Evolutionary conservation across 805 yeast species (phyloP).

Genomic region (Candida pini): DNA sequence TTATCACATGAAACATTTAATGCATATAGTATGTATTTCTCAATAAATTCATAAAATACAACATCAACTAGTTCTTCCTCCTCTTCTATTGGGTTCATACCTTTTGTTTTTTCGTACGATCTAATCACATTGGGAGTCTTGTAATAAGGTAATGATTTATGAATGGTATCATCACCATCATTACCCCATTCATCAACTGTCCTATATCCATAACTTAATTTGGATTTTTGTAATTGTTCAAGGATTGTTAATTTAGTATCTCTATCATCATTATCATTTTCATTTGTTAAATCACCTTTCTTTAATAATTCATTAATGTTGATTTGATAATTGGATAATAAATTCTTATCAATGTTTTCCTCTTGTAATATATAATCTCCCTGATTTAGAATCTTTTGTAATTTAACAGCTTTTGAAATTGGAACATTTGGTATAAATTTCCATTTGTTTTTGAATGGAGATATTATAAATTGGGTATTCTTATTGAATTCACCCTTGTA

Average conservation of each 20-base stretch:
- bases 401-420: conserved; percentile 43
- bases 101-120: conserved; percentile 31
- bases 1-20: conserved; percentile 17
- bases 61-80: conserved; percentile 48
- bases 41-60: conserved; percentile 74
- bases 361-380: conserved; percentile 33
- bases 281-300: background rate
- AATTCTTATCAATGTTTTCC: background rate
- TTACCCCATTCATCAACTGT: conserved; percentile 81
- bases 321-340: too few relatives aligned
- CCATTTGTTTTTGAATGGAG: conserved; percentile 86
- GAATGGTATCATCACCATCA: conserved; percentile 83
- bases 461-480: conserved; percentile 75
- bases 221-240: too few relatives aligned
- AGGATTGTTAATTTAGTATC: too few relatives aligned
- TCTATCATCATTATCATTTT: background rate
- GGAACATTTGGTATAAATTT: conserved; percentile 55
- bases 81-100: too few relatives aligned
- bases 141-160: conserved; percentile 50
- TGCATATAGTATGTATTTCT: conserved; percentile 25
- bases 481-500: conserved; percentile 78
- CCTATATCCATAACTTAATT: conserved; percentile 58
- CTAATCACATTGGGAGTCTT: conserved; percentile 78
- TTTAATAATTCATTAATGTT: background rate
- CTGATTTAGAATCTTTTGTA: conserved; percentile 54